Base-by-base conservation (phyloP, 805 yeast species). In the Kuraishia cidri region DNA sequence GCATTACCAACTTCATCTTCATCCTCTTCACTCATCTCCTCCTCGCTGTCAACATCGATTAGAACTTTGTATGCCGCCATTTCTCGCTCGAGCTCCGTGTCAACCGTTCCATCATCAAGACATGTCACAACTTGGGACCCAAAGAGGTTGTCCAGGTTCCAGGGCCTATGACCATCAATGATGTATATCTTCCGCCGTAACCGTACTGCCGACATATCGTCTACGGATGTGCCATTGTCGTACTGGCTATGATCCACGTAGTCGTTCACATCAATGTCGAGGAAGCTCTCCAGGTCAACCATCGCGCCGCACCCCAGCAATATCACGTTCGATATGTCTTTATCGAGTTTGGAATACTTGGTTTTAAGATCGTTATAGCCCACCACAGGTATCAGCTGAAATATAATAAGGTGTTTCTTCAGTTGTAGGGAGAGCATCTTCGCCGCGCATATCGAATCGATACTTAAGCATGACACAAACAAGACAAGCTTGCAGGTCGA, bases 301-400 rank as follows among this genome's bases (percentile, higher is more conserved):
- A 82, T 75, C 4, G 94, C 94, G 10, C 98, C 98, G 58, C 96
- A 92, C 0, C 98, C 98, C 0, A 92, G 59, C 26, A 88, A 62
- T 4, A 92, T 54, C 13, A 90, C 81, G 46, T 80, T 86, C 4
- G 76, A 60, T 6, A 92, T 75, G 33, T 85, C 90, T 5, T 60
- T 67, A 48, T 88, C 97, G 27, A 92, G 58, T 34, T 67, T 67
- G 4, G 43, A 35, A 47, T 72, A 88, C 48, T 79, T 84, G 16
- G 47, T 50, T 41, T 73, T 75, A 40, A 94, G 60, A 43, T 87
- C 96, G 8, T 78, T 58, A 49, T 86, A 90, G 1, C 99, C 99
- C 13, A 85, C 87, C 8, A 92, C 90, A 1, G 99, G 98, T 8
- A 86, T 76, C 33, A 87, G 63, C 54, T 90, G 95, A 51, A 79